Base-by-base conservation (phyloP, 345 rosid species). In the Ceriops zippeliana region DNA sequence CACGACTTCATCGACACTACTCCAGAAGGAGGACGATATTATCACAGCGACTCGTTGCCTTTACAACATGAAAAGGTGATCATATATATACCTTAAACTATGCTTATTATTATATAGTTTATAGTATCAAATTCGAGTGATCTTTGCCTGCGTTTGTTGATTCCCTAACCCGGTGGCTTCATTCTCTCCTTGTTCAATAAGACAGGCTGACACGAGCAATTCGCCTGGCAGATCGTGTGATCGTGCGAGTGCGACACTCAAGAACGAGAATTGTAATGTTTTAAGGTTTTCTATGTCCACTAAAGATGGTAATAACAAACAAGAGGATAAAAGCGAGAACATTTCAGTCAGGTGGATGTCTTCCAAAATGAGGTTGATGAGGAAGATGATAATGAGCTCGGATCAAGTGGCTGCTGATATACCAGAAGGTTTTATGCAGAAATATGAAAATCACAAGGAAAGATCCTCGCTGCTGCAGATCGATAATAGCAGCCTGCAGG, bases 341-440 rank as follows among this genome's bases (percentile, higher is more conserved):
- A 65, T 38, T 52, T 83, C 90, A 11, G 58, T 65, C 6, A 80
- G 70, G 53, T 81, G 89, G 86, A 79, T 81, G 78, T 74, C 86
- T 27, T 80, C 86, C 28, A 82, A 82, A 75, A 79, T 75, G 81
- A 81, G 79, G 71, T 6, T 75, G 58, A 74, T 78, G 85, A 81
- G 70, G 26, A 82, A 77, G 70, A 77, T 69, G 47, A 11, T 11
- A 81, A 79, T 58, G 72, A 70, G 7, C 61, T 65, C 82, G 4
- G 61, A 63, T 58, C 9, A 69, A 63, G 35, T 67, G 30, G 68
- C 7, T 11, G 17, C 32, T 2, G 26, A 66, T 15, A 51, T 37
- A 37, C 61, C 75, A 0, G 37, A 37, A 49, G 68, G 65, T 52
- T 52, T 24, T 27, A 67, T 32, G 7, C 70, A 65, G 20, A 69